Base-by-base conservation (phyloP, 2,329 filamentous ascomycete genomes). In the Pseudogymnoascus sp. region DNA sequence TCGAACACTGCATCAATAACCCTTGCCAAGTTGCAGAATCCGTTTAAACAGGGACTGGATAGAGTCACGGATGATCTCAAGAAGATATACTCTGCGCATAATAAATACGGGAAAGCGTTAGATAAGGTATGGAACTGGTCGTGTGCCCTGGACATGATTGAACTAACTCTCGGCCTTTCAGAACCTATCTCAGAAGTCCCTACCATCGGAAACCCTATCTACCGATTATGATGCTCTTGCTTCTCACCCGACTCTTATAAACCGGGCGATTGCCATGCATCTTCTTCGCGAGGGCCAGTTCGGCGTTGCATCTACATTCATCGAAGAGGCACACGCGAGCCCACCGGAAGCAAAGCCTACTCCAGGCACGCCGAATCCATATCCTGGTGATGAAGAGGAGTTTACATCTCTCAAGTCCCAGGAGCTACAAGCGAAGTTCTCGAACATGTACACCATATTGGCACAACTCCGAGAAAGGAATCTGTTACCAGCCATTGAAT, bases 201-300 rank as follows among this genome's bases (percentile, higher is more conserved):
- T 43, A 4, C 38, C 35, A 30, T 64, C 67, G 25, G 87, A 87
- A 75, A 81, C 84, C 12, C 84, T 93, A 0, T 89, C 87, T 12
- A 88, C 85, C 69, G 89, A 92, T 62, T 86, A 91, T 68, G 91
- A 96, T 74, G 88, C 86, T 34, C 85, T 97, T 73, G 86, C 84
- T 1, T 82, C 86, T 18, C 86, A 95, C 66, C 82, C 88, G 3
- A 79, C 81, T 14, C 80, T 97, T 11, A 90, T 97, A 71, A 95
- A 97, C 75, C 85, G 92, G 61, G 93, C 94, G 6, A 95, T 99
- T 67, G 90, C 90, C 8, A 97, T 97, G 91, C 94, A 99, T 71
- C 82, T 99, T 20, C 81, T 99, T 38, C 89, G 94, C 39, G 93
- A 97, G 75, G 94, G 94, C 57, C 89, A 96, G 71, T 99, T 99